Evolutionary conservation across 73 alveolate genomes (phyloP).

Genomic region (Symbiodinium natans): DNA sequence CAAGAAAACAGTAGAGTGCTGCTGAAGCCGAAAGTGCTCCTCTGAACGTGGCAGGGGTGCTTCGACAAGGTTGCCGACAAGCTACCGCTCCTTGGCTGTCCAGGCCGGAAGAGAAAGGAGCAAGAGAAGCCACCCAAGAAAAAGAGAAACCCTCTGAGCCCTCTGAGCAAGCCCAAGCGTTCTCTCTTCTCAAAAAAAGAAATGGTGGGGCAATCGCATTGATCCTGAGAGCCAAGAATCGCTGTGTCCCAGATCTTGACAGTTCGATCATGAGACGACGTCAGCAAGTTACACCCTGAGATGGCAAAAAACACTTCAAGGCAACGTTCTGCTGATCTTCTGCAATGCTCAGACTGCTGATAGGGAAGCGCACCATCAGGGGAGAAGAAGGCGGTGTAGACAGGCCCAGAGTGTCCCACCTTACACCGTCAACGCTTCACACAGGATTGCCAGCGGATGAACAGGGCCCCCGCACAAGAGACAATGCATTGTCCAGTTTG

Average conservation of each 20-base stretch:
- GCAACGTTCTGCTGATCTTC: not conserved
- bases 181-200: not conserved
- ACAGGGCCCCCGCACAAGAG: constrained; percentile 19
- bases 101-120: too few relatives aligned
- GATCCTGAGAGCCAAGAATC: constrained; percentile 29
- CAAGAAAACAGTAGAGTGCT: too few relatives aligned
- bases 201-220: not conserved
- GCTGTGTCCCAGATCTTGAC: constrained; percentile 88
- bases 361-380: constrained; percentile 43
- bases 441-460: not conserved
- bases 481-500: constrained; percentile 64
- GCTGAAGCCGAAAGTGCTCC: too few relatives aligned
- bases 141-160: too few relatives aligned
- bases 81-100: not conserved
- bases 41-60: not conserved
- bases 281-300: constrained; percentile 54
- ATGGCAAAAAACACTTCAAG: not conserved
- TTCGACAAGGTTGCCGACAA: not conserved
- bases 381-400: constrained; percentile 73
- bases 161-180: not conserved
- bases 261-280: constrained; percentile 80
- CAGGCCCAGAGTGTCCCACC: constrained; percentile 92
- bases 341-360: not conserved
- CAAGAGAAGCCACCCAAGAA: too few relatives aligned
- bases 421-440: not conserved